Percentiles rank a stretch among this genome's conserved stretches.
Evolutionary conservation across 352 stramenopile species (phyloP).

Genomic region (Pythium plurisporium): DNA sequence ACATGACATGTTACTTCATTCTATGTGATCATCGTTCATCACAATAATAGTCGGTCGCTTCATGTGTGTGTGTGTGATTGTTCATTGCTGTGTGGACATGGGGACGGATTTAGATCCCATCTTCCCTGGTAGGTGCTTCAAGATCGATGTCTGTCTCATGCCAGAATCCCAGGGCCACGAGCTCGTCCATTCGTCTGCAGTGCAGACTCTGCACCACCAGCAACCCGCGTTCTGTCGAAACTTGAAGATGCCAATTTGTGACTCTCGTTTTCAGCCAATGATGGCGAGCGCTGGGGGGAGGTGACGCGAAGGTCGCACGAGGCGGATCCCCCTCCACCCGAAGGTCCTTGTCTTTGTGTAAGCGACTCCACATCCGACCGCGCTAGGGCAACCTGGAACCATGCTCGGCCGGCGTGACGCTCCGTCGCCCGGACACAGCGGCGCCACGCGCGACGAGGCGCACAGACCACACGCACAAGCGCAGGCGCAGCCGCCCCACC

Average conservation of each 20-base stretch:
- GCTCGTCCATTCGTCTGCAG: neutral
- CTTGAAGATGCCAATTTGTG: conserved; percentile 18
- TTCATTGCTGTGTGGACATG: neutral
- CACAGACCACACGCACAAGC: neutral
- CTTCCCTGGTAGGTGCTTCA: neutral
- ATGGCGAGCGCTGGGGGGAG: neutral
- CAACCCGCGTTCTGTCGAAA: neutral
- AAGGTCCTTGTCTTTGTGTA: conserved; percentile 23
- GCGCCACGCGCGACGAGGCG: conserved; percentile 1
- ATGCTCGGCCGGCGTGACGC: conserved; percentile 17
- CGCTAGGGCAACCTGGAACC: neutral
- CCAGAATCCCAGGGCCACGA: too few relatives aligned
- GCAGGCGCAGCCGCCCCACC: neutral
- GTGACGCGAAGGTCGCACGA: conserved; percentile 22
- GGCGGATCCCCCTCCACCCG: neutral
- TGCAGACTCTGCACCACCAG: neutral
- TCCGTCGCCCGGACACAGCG: neutral
- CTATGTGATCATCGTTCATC: neutral
- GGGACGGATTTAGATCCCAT: neutral
- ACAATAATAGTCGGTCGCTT: neutral
- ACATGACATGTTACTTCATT: neutral
- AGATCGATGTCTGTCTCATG: neutral
- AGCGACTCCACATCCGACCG: conserved; percentile 3
- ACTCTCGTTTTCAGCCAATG: conserved; percentile 20
- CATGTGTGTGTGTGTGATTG: neutral